Evolutionary conservation across 225 moss, liverwort and hornwort genomes (phyloP).

Genomic region (Lunularia cruciata): DNA sequence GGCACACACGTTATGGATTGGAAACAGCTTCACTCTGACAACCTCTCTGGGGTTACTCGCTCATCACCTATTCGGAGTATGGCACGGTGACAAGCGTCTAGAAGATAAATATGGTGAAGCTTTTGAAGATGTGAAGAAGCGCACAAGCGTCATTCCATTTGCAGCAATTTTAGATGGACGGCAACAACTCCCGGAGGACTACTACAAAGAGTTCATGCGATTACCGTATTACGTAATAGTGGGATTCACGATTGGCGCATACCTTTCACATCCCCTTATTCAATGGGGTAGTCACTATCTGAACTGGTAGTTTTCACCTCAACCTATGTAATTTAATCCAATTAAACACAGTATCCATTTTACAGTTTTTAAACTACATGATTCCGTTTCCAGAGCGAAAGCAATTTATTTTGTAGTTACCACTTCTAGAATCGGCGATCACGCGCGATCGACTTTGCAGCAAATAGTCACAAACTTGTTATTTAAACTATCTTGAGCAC

Average conservation of each 20-base stretch:
- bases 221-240: conserved; percentile 78
- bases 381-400: no score
- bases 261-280: conserved; percentile 79
- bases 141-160: conserved; percentile 88
- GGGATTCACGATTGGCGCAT: conserved; percentile 66
- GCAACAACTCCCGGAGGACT: conserved; percentile 74
- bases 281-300: conserved; percentile 62
- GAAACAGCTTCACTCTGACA: conserved; percentile 81
- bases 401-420: no score
- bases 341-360: no score
- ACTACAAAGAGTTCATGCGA: conserved; percentile 83
- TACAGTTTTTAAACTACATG: no score
- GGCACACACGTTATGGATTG: conserved; percentile 91
- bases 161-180: conserved; percentile 85
- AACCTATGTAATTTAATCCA: no score
- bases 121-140: conserved; percentile 65
- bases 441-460: no score
- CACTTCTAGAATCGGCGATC: no score
- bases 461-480: no score
- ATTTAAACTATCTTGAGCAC: no score
- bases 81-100: conserved; percentile 86
- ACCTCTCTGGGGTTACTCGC: conserved; percentile 74
- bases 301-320: conserved; percentile 61
- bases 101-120: conserved; percentile 70
- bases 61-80: conserved; percentile 89